Evolutionary conservation across 306 rosid genomes (phyloP), one percentile per base, ranked within the genome.

Genomic region (Quercus mongolica): DNA sequence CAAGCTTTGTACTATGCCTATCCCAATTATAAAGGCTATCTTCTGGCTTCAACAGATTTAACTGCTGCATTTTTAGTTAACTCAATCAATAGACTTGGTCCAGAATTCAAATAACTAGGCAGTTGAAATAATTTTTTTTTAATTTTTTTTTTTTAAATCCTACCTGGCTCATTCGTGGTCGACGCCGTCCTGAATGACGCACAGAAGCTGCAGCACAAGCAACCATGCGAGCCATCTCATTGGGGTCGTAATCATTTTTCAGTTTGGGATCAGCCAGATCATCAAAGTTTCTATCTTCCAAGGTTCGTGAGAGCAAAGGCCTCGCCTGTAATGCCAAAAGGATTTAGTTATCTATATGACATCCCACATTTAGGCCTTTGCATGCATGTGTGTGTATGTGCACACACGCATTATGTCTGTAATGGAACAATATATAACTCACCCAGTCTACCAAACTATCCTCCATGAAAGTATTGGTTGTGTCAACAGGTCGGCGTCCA

Each of bases 381-480:
- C 46, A 1, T 25, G 44, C 20, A 13, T 18, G 35, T 64, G 44
- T 65, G 18, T 23, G 73, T 61, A 3, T n/a, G 61, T 79, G 64
- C 7, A 35, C 10, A 41, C 46, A 31, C n/a, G 8, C 20, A 54
- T 20, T 23, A 19, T 30, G 74, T 38, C 52, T 69, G 54, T 5
- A 56, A 62, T 59, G 58, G 69, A 74, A 73, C 25, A 31, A 28
- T 35, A 55, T 58, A 26, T 63, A 6, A 88, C 97, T 91, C 81
- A 95, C 99, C 99, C 99, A 95, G 1, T 95, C 99, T 8, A 95
- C 98, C 86, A 95, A 87, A 81, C 99, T 90, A 79, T 95, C 99
- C 58, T 95, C 98, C 88, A 85, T 73, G 85, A 14, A 95, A 75
- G 94, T 76, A 52, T 89, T 88, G 75, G 81, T 76, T 67, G 89